A percentile compares a stretch with the other conserved stretches of the same genome.
These are phyloP conservation scores for Aspergillus nanangensis DNA, from an alignment of 495 filamentous ascomycete genomes.

Conservation along the genomic window DNA sequence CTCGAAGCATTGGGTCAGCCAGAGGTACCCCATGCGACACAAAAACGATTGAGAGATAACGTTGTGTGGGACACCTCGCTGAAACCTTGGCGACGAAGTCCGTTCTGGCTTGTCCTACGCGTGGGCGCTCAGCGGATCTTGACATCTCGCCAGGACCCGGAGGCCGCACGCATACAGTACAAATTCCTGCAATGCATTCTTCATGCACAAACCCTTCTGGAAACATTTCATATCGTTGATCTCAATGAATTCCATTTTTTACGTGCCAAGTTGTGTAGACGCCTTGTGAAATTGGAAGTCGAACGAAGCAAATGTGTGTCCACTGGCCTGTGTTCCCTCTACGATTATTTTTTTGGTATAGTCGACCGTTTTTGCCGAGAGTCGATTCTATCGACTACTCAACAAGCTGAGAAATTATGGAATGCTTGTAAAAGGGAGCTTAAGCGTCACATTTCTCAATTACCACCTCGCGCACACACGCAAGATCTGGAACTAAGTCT, in stretches of 20 bases:
- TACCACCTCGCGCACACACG: no score
- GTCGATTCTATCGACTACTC: no score
- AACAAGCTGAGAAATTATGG: no score
- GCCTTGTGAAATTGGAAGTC: slow-evolving; percentile 54
- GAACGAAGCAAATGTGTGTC: no score
- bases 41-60: slow-evolving; percentile 58
- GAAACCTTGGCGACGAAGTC: slow-evolving; percentile 52
- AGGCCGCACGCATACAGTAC: slow-evolving; percentile 48
- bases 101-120: slow-evolving; percentile 57
- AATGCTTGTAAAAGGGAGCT: no score
- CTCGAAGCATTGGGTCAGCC: slow-evolving; percentile 48
- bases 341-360: no score
- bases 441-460: no score
- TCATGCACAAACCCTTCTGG: slow-evolving; percentile 38
- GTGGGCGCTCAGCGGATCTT: slow-evolving; percentile 49
- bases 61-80: slow-evolving; percentile 41
- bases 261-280: slow-evolving; percentile 54
- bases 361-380: no score
- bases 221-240: slow-evolving; percentile 19
- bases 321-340: no score
- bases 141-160: slow-evolving; percentile 34
- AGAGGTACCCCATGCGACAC: slow-evolving; percentile 25
- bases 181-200: slow-evolving; percentile 50
- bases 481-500: no score
- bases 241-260: slow-evolving; percentile 33